Conservation (phyloP, 371 early-diverging fungal genomes). For the Lichtheimia ramosa region DNA sequence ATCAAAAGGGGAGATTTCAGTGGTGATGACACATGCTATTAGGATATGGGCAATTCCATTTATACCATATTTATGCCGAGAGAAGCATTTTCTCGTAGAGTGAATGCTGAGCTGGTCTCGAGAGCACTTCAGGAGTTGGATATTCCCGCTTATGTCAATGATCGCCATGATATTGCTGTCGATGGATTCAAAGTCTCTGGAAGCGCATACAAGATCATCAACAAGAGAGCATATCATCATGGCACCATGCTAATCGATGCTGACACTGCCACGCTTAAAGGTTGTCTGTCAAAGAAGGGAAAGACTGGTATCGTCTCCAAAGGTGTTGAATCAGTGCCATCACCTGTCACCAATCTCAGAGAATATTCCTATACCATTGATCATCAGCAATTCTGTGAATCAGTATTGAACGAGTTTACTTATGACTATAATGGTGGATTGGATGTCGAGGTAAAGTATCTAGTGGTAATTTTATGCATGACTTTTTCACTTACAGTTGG, state of each 20-base stretch:
- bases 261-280: slow-evolving; percentile 69
- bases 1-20: neutral
- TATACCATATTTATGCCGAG: slow-evolving; percentile 95
- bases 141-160: slow-evolving; percentile 86
- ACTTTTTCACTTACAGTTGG: neutral
- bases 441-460: slow-evolving; percentile 30
- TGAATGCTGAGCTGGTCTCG: slow-evolving; percentile 79
- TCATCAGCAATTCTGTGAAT: slow-evolving; percentile 81
- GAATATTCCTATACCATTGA: slow-evolving; percentile 81
- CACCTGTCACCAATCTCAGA: slow-evolving; percentile 80
- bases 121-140: slow-evolving; percentile 76
- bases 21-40: slow-evolving; percentile 1
- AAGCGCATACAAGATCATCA: slow-evolving; percentile 91
- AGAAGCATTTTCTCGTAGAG: slow-evolving; percentile 72
- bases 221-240: slow-evolving; percentile 88
- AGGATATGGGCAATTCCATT: slow-evolving; percentile 95
- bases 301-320: slow-evolving; percentile 68
- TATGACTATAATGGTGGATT: slow-evolving; percentile 43
- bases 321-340: slow-evolving; percentile 89
- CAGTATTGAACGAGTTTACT: slow-evolving; percentile 71
- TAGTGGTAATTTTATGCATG: too few species aligned
- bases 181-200: slow-evolving; percentile 86
- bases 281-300: slow-evolving; percentile 38
- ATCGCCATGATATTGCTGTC: slow-evolving; percentile 88
- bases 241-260: slow-evolving; percentile 97